phyloP scores from a whole-genome alignment of 2,329 filamentous ascomycete genomes.

The Fusarium nanum region DNA sequence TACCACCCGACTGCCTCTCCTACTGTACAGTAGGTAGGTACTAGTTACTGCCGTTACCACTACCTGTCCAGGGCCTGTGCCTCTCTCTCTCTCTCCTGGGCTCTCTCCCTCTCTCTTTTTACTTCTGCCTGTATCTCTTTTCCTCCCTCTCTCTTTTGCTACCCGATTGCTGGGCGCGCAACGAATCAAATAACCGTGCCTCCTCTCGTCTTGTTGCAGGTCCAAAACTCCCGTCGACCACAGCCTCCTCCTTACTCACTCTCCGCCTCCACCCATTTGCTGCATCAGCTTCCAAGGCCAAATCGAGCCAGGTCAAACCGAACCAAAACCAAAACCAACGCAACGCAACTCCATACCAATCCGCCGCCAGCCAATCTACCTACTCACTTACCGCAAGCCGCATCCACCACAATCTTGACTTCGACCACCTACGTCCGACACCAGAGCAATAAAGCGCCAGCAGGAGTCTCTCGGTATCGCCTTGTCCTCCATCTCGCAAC shows the following conservation, averaged over 20 bases:
- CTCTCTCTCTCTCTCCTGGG: constrained; percentile 6
- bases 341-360: constrained; percentile 40
- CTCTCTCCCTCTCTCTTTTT: background rate
- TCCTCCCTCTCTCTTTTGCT: constrained; percentile 4
- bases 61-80: constrained; percentile 15
- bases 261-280: constrained; percentile 36
- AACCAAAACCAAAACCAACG: constrained; percentile 19
- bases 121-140: constrained; percentile 1
- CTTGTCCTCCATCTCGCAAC: constrained; percentile 14
- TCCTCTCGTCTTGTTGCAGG: constrained; percentile 21
- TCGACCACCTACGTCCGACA: constrained; percentile 31
- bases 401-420: constrained; percentile 39
- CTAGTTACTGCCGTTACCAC: constrained; percentile 2
- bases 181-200: constrained; percentile 23
- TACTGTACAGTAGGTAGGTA: background rate
- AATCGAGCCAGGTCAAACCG: constrained; percentile 4
- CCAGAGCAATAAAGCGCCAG: constrained; percentile 19
- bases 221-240: constrained; percentile 18
- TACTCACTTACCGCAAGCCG: constrained; percentile 34
- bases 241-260: constrained; percentile 27
- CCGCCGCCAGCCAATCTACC: constrained; percentile 13
- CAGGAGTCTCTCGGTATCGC: constrained; percentile 3
- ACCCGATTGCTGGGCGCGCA: constrained; percentile 4
- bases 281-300: constrained; percentile 29
- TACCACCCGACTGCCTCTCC: background rate